Percentiles rank a stretch among this genome's conserved stretches.
phyloP scores from a whole-genome alignment of 345 rosid species.

The Excoecaria cochinchinensis region DNA sequence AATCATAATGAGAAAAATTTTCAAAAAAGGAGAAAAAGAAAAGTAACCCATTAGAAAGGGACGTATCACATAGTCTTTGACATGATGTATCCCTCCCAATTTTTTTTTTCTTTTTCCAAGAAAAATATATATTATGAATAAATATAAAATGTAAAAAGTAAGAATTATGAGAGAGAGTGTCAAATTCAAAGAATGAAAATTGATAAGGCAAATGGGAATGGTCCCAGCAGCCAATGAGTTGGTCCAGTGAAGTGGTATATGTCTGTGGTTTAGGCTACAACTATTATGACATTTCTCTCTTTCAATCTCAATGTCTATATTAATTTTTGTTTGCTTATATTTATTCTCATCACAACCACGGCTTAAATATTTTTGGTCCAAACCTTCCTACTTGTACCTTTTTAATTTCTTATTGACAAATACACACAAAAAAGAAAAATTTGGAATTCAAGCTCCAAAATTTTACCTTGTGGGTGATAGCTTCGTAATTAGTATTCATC shows the following conservation, averaged over 20 bases:
- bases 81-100: constrained; percentile 20
- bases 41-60: background rate
- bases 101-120: background rate
- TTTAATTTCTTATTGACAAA: constrained; percentile 4
- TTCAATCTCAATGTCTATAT: constrained; percentile 28
- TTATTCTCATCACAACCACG: constrained; percentile 23
- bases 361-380: constrained; percentile 17
- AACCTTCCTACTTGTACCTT: constrained; percentile 19
- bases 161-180: background rate
- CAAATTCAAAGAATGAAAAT: background rate
- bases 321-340: constrained; percentile 32
- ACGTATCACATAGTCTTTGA: background rate
- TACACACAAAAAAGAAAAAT: background rate
- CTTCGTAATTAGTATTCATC: too few species aligned
- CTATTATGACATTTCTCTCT: constrained; percentile 38
- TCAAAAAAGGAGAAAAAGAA: too few species aligned
- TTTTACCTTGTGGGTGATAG: too few species aligned
- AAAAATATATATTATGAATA: background rate
- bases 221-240: constrained; percentile 14
- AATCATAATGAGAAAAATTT: too few species aligned
- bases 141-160: background rate
- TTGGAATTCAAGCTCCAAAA: too few species aligned
- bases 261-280: constrained; percentile 67
- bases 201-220: constrained; percentile 13
- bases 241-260: constrained; percentile 30